phyloP scores from a whole-genome alignment of 2,329 filamentous ascomycete species.

The Zalaria obscura region DNA sequence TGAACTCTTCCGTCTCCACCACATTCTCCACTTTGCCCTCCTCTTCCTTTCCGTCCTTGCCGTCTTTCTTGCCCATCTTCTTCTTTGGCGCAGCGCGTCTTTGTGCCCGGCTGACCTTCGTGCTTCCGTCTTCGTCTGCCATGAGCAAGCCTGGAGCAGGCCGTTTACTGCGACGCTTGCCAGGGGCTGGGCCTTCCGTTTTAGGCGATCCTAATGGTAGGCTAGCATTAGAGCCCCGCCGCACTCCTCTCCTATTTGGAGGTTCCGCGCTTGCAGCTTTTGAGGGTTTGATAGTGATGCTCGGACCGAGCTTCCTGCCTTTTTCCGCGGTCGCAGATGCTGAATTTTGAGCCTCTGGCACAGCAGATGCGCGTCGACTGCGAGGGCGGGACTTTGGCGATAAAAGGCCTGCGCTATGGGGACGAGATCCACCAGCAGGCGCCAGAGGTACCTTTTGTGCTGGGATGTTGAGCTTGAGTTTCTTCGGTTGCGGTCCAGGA shows the following conservation, averaged over 20 bases:
- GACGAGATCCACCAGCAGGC: constrained; percentile 21
- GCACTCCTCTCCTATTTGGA: constrained; percentile 24
- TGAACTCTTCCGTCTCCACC: constrained; percentile 24
- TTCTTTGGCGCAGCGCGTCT: constrained; percentile 56
- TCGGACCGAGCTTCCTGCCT: constrained; percentile 10
- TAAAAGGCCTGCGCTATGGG: constrained; percentile 6
- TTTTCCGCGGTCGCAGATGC: constrained; percentile 9
- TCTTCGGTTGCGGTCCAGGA: constrained; percentile 16
- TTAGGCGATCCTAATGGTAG: constrained; percentile 8
- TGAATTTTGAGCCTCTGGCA: not conserved
- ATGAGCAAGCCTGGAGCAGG: constrained; percentile 61
- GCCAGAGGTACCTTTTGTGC: constrained; percentile 25
- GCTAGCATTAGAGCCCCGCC: constrained; percentile 29
- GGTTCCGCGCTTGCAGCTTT: constrained; percentile 37
- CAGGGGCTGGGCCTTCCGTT: constrained; percentile 4
- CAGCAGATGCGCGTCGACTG: not conserved
- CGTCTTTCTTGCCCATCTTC: constrained; percentile 33
- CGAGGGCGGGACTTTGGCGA: constrained; percentile 3
- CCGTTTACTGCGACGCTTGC: constrained; percentile 44
- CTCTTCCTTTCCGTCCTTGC: constrained; percentile 29
- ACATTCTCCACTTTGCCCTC: constrained; percentile 41
- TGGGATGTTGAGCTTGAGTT: constrained; percentile 17
- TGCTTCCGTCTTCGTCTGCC: constrained; percentile 42
- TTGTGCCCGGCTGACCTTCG: constrained; percentile 56
- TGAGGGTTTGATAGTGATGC: constrained; percentile 24